Base-by-base conservation (phyloP, 176 grass and related monocot species). In the Hyparrhenia diplandra region DNA sequence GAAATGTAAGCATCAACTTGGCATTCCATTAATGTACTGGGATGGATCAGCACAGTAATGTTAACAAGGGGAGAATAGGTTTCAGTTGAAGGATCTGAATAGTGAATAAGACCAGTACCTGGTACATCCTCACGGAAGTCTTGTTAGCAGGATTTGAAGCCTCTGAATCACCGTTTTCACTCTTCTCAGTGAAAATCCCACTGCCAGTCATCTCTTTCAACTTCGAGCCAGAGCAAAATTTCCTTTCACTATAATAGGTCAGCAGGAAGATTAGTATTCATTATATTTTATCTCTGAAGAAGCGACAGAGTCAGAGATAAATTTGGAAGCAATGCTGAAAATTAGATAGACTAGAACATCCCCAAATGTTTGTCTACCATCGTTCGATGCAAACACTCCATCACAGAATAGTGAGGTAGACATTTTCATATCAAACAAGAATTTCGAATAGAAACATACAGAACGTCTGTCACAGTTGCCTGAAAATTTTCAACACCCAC, bases 191-290 rank as follows among this genome's bases (percentile, higher is more conserved):
- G 31, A 98, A 98, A 52, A 98, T 98, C 13, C 95, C 92, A 91
- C 92, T 92, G 8, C 95, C 95, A 71, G 47, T 92, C 77, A 98
- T 94, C 79, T 98, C 95, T 80, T 87, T 88, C 77, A 87, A 35
- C 81, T 98, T 98, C 4, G 81, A 92, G 10, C 84, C 84, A 13
- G 95, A 98, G 83, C 88, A 94, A 86, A 84, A 79, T 85, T 92
- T 98, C 84, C 92, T 92, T 82, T 84, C 74, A 85, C 39, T 83
- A 57, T 24, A 67, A 80, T 11, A 88, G 3, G 25, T 10, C 80
- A 83, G 81, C 78, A 51, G 34, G n/a, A 66, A 69, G 64, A 29
- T 79, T 78, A 52, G 65, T 70, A 52, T 67, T 84, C 41, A 82
- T 42, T 60, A 20, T 20, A 79, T 35, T 45, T 32, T 71, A 67